Evolutionary conservation across 2,329 filamentous ascomycete species (phyloP).

Genomic region (Diaporthe sp.): DNA sequence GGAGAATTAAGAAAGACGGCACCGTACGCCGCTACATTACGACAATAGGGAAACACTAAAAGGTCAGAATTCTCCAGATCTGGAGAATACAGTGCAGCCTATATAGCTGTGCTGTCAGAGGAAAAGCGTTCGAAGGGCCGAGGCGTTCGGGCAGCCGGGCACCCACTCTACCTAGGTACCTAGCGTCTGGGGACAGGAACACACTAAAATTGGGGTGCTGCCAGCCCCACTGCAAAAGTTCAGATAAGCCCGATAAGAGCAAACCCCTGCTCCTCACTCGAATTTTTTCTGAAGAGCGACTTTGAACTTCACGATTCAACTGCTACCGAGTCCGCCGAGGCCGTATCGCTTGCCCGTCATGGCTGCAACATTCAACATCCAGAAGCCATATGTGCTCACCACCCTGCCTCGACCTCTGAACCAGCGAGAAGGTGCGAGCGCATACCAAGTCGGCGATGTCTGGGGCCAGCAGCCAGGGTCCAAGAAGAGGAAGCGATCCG

Average conservation of each 20-base stretch:
- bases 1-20: too few relatives aligned
- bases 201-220: neutral
- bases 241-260: slow-evolving; percentile 39
- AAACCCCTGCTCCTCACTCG: slow-evolving; percentile 35
- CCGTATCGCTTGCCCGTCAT: slow-evolving; percentile 51
- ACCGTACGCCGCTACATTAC: too few relatives aligned
- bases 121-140: too few relatives aligned
- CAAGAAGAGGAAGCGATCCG: slow-evolving; percentile 74
- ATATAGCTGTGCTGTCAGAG: too few relatives aligned
- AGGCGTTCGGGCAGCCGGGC: too few relatives aligned
- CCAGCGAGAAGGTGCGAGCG: slow-evolving; percentile 55
- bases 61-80: too few relatives aligned
- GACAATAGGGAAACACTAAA: too few relatives aligned
- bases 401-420: slow-evolving; percentile 71
- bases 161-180: neutral
- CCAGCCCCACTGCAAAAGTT: slow-evolving; percentile 12
- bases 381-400: slow-evolving; percentile 74
- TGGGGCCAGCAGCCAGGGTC: slow-evolving; percentile 70
- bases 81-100: too few relatives aligned
- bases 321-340: neutral
- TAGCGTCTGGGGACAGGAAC: neutral
- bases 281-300: slow-evolving; percentile 35
- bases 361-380: slow-evolving; percentile 72
- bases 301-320: neutral
- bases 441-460: slow-evolving; percentile 72